Conservation (phyloP, 306 rosid genomes). For the Acacia confusa region DNA sequence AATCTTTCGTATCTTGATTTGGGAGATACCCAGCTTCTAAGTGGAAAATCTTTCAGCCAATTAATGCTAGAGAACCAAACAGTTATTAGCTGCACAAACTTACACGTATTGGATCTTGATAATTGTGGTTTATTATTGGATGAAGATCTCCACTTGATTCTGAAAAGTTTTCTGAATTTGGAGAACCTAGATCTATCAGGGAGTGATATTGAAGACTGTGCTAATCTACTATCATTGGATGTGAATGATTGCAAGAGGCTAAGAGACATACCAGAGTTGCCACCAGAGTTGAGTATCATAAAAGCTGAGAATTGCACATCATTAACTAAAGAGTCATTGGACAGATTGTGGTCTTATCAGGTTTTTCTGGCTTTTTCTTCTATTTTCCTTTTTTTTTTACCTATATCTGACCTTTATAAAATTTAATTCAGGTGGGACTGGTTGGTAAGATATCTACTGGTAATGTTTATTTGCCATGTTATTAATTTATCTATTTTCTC, state of each 20-base stretch:
- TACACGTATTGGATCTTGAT: not conserved
- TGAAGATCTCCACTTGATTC: not conserved
- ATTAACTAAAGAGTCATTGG: not conserved
- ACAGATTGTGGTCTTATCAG: not conserved
- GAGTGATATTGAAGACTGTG: not conserved
- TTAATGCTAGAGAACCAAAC: not conserved
- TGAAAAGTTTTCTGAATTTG: slow-evolving; percentile 4
- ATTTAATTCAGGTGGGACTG: no score
- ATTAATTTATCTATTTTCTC: no score
- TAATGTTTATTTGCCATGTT: no score
- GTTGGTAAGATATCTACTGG: no score
- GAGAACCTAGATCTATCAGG: not conserved
- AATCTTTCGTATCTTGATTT: not conserved
- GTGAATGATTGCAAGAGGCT: slow-evolving; percentile 21
- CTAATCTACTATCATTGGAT: not conserved
- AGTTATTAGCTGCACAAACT: not conserved
- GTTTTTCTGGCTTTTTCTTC: not conserved
- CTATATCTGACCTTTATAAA: no score
- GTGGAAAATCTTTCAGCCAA: no score
- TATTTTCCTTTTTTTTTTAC: no score
- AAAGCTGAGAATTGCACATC: not conserved
- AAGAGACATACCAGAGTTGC: not conserved
- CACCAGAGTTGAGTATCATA: not conserved
- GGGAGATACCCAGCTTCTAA: not conserved
- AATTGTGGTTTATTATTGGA: not conserved